A percentile compares a stretch with the other conserved stretches of the same genome.
These are phyloP conservation scores for Chaetomium sp. DNA, from an alignment of 2,329 filamentous ascomycete species.

Conservation along the genomic window DNA sequence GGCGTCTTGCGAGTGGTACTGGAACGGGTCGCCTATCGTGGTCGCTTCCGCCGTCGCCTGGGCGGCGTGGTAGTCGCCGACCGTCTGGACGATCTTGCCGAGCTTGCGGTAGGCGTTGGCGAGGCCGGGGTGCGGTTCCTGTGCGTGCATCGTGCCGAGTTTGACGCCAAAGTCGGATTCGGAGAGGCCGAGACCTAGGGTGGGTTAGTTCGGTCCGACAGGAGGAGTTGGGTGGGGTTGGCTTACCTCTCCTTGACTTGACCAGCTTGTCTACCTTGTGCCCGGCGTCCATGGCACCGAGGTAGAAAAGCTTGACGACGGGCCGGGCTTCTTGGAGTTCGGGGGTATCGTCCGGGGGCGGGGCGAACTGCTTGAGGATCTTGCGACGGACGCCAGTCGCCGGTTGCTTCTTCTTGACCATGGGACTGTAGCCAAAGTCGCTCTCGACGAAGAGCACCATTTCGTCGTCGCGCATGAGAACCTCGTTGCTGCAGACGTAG, in stretches of 20 bases:
- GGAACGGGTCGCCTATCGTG: slow-evolving; percentile 87
- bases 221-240: neutral
- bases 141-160: slow-evolving; percentile 79
- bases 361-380: slow-evolving; percentile 96
- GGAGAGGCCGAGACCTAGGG: slow-evolving; percentile 78
- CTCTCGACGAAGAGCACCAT: slow-evolving; percentile 99
- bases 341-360: slow-evolving; percentile 93
- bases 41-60: slow-evolving; percentile 97
- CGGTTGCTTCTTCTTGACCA: slow-evolving; percentile 93
- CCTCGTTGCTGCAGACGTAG: slow-evolving; percentile 86
- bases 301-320: slow-evolving; percentile 91
- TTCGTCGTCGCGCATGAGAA: slow-evolving; percentile 92
- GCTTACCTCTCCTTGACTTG: slow-evolving; percentile 82
- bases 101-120: slow-evolving; percentile 92
- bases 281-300: slow-evolving; percentile 93
- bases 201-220: slow-evolving; percentile 36
- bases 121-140: slow-evolving; percentile 87
- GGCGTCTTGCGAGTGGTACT: slow-evolving; percentile 92
- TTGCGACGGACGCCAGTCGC: slow-evolving; percentile 94
- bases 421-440: slow-evolving; percentile 96
- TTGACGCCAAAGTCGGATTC: slow-evolving; percentile 95
- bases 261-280: slow-evolving; percentile 96
- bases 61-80: slow-evolving; percentile 92
- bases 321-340: slow-evolving; percentile 89
- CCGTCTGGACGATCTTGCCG: slow-evolving; percentile 88